Base-by-base conservation (phyloP, 306 rosid genomes). In the Myrica gale region DNA sequence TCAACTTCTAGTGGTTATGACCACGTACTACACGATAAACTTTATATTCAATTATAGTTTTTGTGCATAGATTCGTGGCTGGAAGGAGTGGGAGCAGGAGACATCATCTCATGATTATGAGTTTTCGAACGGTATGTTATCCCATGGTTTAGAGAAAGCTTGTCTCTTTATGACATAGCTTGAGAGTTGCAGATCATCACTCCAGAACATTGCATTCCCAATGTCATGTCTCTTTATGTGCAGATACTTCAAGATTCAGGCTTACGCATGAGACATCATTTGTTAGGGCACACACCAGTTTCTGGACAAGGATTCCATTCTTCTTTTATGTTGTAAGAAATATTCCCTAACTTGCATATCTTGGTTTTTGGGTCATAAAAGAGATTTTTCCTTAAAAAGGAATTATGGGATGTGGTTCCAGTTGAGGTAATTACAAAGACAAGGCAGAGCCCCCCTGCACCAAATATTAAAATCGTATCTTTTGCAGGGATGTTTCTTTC, bases 71-170 rank as follows among this genome's bases (percentile, higher is more conserved):
- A 96, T 92, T 76, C 92, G 98, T 67, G 98, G 96, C 69, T 96
- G 99, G 99, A 96, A 92, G 84, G 84, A 82, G 2, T 96, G 99
- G 99, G 99, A 96, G 79, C 83, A 50, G 46, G 99, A 96, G 84
- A 96, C 98, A 54, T 85, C 89, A 20, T 78, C 96, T 54, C 90
- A 84, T 74, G 81, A 85, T 48, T 87, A 88, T 37, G 97, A 92
- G 87, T 90, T 92, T 56, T 85, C 97, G 20, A 87, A 81, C 79
- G 99, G 99, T 92, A 90, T 55, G 46, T 71, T 52, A 69, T 26
- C 66, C 78, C 53, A 58, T 69, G 53, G 47, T 79, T 56, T 66
- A 23, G 16, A 17, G 42, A 41, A 44, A 57, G 26, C 32, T 23
- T 51, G 26, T 66, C 71, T 5, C 48, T 52, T 78, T 70, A 10